Conservation (phyloP, 192 early-diverging fungal species). For the Podila epicladia region DNA sequence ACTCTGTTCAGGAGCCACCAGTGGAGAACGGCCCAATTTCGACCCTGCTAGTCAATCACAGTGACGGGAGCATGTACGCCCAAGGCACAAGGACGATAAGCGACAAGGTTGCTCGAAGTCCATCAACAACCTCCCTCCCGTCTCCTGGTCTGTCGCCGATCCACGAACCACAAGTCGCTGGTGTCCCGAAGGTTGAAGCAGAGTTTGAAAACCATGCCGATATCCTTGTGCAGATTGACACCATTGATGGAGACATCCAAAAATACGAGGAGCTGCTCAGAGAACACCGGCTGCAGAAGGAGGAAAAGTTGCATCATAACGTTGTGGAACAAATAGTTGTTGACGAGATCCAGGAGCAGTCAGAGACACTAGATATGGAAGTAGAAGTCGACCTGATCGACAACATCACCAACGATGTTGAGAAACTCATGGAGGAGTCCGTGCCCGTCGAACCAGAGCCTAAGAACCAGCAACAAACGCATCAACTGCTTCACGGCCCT, state of each 20-base stretch:
- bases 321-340: too few relatives aligned
- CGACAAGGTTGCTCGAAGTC: constrained; percentile 4
- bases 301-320: background rate
- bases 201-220: constrained; percentile 35
- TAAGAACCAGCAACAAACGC: background rate
- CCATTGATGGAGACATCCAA: constrained; percentile 35
- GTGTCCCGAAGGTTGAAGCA: background rate
- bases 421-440: background rate
- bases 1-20: background rate
- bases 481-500: background rate
- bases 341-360: too few relatives aligned
- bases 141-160: constrained; percentile 21
- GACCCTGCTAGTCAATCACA: too few relatives aligned
- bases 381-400: constrained; percentile 2
- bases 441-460: background rate
- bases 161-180: background rate
- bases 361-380: too few relatives aligned
- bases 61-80: too few relatives aligned
- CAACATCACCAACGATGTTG: constrained; percentile 5
- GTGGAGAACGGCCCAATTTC: too few relatives aligned
- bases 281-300: constrained; percentile 15
- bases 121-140: constrained; percentile 19
- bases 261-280: constrained; percentile 19
- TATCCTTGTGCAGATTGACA: constrained; percentile 40
- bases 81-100: background rate